A percentile compares a stretch with the other conserved stretches of the same genome.
These are phyloP conservation scores for Ceratobasidium sp. DNA, from an alignment of 1,284 basidiomycete genomes.

Conservation along the genomic window DNA sequence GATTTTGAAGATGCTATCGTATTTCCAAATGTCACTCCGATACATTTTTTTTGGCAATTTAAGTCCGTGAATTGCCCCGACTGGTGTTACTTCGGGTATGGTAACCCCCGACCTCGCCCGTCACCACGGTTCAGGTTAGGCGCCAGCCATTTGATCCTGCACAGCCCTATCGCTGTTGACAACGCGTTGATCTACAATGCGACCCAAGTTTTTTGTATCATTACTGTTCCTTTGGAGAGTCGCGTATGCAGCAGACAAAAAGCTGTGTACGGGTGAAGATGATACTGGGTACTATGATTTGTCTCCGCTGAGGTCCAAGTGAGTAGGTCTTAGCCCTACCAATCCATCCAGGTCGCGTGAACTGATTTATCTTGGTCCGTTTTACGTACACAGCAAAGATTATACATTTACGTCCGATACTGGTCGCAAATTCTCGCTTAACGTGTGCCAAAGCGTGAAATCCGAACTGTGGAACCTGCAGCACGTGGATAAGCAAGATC, in stretches of 20 bases:
- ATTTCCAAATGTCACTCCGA: conserved; percentile 3
- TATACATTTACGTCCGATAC: conserved; percentile 63
- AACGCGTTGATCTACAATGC: conserved; percentile 39
- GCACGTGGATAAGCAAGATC: conserved; percentile 62
- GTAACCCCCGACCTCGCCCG: not conserved
- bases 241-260: conserved; percentile 19
- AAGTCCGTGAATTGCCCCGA: not conserved
- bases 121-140: conserved; percentile 10
- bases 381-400: conserved; percentile 64
- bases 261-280: conserved; percentile 40
- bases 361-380: conserved; percentile 28
- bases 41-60: conserved; percentile 13
- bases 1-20: not conserved
- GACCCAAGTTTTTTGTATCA: not conserved
- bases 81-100: not conserved
- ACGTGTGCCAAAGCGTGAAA: conserved; percentile 68
- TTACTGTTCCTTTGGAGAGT: not conserved
- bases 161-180: conserved; percentile 24
- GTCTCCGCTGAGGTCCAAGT: conserved; percentile 42
- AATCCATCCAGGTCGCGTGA: conserved; percentile 16
- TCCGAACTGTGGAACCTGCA: conserved; percentile 68
- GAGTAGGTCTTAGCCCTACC: conserved; percentile 7
- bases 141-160: conserved; percentile 10
- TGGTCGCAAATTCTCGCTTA: conserved; percentile 65
- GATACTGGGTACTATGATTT: conserved; percentile 40